phyloP scores from a whole-genome alignment of 306 rosid species.

The Senna siamea region DNA sequence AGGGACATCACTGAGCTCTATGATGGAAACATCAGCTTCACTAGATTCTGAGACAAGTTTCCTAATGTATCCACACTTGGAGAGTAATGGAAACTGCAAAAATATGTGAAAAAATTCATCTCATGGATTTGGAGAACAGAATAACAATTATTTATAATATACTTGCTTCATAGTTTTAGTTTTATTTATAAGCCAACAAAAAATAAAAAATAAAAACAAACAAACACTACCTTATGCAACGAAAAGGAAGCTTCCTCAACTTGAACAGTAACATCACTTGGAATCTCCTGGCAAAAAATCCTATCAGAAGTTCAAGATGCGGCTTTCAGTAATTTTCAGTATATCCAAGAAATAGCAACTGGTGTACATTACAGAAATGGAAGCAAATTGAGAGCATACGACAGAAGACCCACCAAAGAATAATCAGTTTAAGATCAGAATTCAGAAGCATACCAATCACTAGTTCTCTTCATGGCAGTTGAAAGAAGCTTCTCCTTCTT shows the following conservation, averaged over 20 bases:
- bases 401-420: not conserved
- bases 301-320: constrained; percentile 52
- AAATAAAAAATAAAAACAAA: too few species aligned
- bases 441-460: constrained; percentile 78
- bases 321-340: constrained; percentile 12
- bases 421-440: not conserved
- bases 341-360: constrained; percentile 19
- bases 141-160: not conserved
- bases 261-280: constrained; percentile 79
- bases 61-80: constrained; percentile 80
- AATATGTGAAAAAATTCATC: not conserved
- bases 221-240: constrained; percentile 73
- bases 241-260: constrained; percentile 82
- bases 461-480: constrained; percentile 85
- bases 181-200: too few species aligned
- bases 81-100: constrained; percentile 85
- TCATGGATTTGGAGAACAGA: not conserved
- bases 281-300: constrained; percentile 97
- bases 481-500: constrained; percentile 80
- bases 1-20: constrained; percentile 71
- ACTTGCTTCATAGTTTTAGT: too few species aligned
- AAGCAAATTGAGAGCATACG: constrained; percentile 21
- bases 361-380: constrained; percentile 8
- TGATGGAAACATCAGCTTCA: constrained; percentile 58
- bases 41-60: constrained; percentile 79